Evolutionary conservation across 2,329 filamentous ascomycete genomes (phyloP), one percentile per base, ranked within the genome.

Genomic region (Colletotrichum magnum): DNA sequence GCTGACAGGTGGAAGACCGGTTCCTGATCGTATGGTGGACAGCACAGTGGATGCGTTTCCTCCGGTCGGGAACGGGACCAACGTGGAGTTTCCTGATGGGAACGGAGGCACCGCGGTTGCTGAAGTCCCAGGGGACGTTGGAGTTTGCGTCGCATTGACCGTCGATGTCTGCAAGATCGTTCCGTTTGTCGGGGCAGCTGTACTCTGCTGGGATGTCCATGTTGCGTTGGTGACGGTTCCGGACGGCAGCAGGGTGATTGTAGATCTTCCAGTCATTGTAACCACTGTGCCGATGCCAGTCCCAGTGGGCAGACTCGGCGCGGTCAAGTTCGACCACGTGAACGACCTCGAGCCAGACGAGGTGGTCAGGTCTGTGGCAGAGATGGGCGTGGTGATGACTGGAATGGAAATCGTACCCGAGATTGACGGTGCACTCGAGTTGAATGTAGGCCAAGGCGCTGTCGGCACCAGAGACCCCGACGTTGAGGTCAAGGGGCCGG

Each of bases 401-500:
- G 66, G 48, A 6, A 66, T 60, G 10, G 61, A 69, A 1, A 66
- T 48, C 6, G 66, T 69, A 13, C 66, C 61, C 3, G 62, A 43
- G 10, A 63, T 26, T 6, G 67, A 58, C 16, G 36, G 36, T 2
- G n/a, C n/a, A 10, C 63, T 69, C n/a, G 60, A 58, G 26, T 68
- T 68, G 16, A 28, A 24, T 13, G 60, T 13, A 6, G 61, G 39
- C 65, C 65, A 68, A 6, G 65, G 61, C 4, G 39, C 48, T 3
- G 48, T 13, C 12, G 16, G 7, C 4, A 24, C 36, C 13, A 45
- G 45, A 15, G 39, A 63, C 16, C 28, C 24, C 9, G n/a, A 18
- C 15, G 3, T 21, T 9, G 41, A 18, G 18, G 4, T 18, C 21
- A 24, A 24, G 21, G 21, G 21, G 1, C 21, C 24, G 3, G 51